Conservation (phyloP, 805 yeast genomes). For the Zygoascus tannicola region DNA sequence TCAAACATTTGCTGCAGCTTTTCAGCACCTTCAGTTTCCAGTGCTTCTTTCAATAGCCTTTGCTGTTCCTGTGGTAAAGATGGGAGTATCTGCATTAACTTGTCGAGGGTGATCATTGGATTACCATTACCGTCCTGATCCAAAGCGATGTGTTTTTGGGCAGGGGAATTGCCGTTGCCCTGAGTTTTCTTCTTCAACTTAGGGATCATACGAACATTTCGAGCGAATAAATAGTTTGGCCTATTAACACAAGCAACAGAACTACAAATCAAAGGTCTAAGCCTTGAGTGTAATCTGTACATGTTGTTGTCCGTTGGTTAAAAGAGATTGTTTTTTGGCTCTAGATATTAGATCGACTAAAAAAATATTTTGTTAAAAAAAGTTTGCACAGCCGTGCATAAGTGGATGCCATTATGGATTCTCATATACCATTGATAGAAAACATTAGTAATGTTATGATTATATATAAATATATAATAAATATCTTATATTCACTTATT, state of each 20-base stretch:
- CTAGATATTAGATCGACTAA: too few relatives aligned
- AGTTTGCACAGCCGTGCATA: too few relatives aligned
- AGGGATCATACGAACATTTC: not conserved
- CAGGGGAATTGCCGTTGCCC: not conserved
- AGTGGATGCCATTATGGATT: too few relatives aligned
- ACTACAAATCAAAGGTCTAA: not conserved
- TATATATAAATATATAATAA: not conserved
- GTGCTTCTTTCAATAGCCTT: not conserved
- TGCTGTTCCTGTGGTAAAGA: conserved; percentile 4
- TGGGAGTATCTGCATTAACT: conserved; percentile 1
- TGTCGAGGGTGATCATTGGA: not conserved
- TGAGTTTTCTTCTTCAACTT: not conserved
- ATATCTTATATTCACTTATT: not conserved
- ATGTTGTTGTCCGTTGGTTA: too few relatives aligned
- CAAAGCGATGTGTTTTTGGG: not conserved
- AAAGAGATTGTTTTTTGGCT: too few relatives aligned
- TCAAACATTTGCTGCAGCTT: not conserved
- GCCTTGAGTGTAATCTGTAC: not conserved
- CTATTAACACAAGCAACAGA: too few relatives aligned
- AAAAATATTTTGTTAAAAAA: too few relatives aligned
- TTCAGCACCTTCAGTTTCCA: conserved; percentile 1
- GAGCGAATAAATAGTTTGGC: not conserved
- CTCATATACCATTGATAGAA: too few relatives aligned
- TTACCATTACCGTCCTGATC: not conserved
- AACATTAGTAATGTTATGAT: not conserved